phyloP scores from a whole-genome alignment of 1,284 basidiomycete species.

The Trichosporon coremiiforme region DNA sequence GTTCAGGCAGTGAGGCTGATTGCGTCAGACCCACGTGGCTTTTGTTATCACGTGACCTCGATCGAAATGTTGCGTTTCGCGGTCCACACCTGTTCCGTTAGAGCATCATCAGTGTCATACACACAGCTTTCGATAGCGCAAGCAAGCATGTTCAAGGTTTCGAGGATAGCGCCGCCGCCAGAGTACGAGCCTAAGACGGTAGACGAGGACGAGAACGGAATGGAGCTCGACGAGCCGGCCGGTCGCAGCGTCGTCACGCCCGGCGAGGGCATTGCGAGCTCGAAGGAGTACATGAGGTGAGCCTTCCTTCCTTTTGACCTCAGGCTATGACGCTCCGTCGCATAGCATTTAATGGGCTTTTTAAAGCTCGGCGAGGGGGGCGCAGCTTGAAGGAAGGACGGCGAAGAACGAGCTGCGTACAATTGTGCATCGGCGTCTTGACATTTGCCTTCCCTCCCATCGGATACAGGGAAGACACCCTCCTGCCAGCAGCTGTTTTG shows the following conservation, averaged over 20 bases:
- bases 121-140: neutral
- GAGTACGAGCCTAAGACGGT: slow-evolving; percentile 28
- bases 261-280: slow-evolving; percentile 53
- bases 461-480: too few species aligned
- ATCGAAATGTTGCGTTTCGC: slow-evolving; percentile 11
- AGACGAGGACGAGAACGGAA: slow-evolving; percentile 12
- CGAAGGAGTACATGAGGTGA: slow-evolving; percentile 56
- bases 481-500: too few species aligned
- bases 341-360: too few species aligned
- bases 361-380: too few species aligned
- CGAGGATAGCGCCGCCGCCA: slow-evolving; percentile 32
- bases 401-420: too few species aligned
- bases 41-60: neutral
- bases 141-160: slow-evolving; percentile 45
- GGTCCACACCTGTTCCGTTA: neutral
- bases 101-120: neutral
- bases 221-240: slow-evolving; percentile 30
- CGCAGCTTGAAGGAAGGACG: too few species aligned
- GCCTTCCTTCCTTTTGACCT: slow-evolving; percentile 5
- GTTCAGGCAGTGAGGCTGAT: neutral
- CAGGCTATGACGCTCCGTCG: neutral
- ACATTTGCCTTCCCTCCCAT: too few species aligned
- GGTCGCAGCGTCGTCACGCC: slow-evolving; percentile 46
- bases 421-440: too few species aligned
- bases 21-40: slow-evolving; percentile 11